Evolutionary conservation across 2,329 filamentous ascomycete genomes (phyloP).

Genomic region (Fusarium lyarnte): DNA sequence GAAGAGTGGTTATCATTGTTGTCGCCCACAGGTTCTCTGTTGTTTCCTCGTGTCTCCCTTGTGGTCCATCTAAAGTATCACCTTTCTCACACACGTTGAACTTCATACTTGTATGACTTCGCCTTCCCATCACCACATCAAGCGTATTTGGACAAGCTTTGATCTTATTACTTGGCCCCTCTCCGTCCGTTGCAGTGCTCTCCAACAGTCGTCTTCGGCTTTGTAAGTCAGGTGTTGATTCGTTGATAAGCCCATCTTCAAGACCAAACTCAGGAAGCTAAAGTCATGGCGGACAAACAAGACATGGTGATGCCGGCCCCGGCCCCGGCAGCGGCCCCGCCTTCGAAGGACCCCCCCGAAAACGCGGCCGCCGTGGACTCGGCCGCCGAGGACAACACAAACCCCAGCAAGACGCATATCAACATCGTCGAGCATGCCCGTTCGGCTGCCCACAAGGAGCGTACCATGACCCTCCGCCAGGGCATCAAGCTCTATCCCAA

Average conservation of each 20-base stretch:
- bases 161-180: neutral
- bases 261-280: constrained; percentile 3
- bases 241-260: neutral
- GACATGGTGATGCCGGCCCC: constrained; percentile 26
- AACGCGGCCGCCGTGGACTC: constrained; percentile 30
- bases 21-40: neutral
- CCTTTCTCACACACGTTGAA: constrained; percentile 1
- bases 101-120: neutral
- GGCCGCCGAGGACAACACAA: neutral
- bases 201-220: neutral
- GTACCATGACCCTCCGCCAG: constrained; percentile 37
- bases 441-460: constrained; percentile 36
- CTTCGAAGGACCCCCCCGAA: constrained; percentile 24
- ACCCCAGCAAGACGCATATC: constrained; percentile 28
- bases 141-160: neutral
- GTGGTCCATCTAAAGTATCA: neutral
- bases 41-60: neutral
- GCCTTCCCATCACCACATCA: neutral
- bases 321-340: constrained; percentile 27
- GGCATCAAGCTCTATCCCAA: constrained; percentile 38
- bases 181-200: neutral
- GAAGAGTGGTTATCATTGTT: neutral
- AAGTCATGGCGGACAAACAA: constrained; percentile 29
- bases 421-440: constrained; percentile 37
- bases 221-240: neutral